Evolutionary conservation across 352 stramenopile species (phyloP), one percentile per base, ranked within the genome.

Genomic region (Globisporangium ultimum): DNA sequence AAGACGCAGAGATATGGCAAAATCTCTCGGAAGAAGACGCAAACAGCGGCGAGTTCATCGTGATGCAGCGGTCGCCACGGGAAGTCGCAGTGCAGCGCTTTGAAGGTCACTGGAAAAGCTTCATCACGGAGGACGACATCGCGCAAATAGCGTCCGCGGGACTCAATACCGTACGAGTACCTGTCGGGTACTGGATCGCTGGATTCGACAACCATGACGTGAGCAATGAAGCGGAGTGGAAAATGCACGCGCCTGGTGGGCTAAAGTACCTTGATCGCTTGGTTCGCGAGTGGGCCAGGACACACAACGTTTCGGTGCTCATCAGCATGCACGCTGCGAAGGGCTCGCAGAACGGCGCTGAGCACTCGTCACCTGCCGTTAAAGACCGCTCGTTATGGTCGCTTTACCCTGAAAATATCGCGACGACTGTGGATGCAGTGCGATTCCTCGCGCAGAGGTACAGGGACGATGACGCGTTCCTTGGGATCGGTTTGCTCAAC

Each of bases 101-200:
- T 54, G n/a, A 28, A 55, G 12, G 20, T 48, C 43, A 48, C 28
- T 36, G 28, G 28, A 36, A 36, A 5, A 36, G 28, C 28, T 94
- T 87, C 53, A 89, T 92, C 60, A 92, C 69, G 0, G 80, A 92
- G 53, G 57, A 59, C 9, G 82, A 91, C 32, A 90, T 94, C 57
- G 58, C 57, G 6, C 68, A 63, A 9, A 92, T 94, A 51, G 78
- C 77, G 0, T 64, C 57, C 6, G 66, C 78, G 10, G 80, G 82
- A 0, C 74, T 94, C 64, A 92, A 94, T 63, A 91, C 83, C 1
- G 80, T 93, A n/a, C 82, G 84, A 8, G 82, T 93, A 11, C 81
- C 84, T 0, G 68, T 94, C 3, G 84, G 84, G 15, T 92, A 88
- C 61, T 94, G 82, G 84, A 91, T 94, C 70, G 62, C 78, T 2